A percentile compares a stretch with the other conserved stretches of the same genome.
Evolutionary conservation across 345 rosid species (phyloP).

Genomic region (Rubroshorea leprosula): DNA sequence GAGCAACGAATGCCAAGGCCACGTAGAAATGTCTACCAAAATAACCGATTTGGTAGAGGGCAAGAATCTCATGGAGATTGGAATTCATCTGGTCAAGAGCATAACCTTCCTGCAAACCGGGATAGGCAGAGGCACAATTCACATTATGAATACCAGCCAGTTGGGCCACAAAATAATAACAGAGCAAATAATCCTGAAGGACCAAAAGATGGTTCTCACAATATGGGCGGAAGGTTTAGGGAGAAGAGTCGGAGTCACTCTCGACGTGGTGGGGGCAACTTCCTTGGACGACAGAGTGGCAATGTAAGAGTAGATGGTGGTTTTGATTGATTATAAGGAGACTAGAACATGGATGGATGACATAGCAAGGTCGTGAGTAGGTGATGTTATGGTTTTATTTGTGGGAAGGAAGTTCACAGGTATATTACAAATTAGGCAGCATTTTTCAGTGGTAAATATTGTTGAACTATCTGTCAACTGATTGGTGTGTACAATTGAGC

Average conservation of each 20-base stretch:
- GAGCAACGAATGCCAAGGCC: conserved; percentile 42
- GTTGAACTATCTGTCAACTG: conserved; percentile 14
- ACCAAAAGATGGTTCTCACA: conserved; percentile 43
- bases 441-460: conserved; percentile 18
- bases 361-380: conserved; percentile 12
- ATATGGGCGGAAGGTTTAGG: conserved; percentile 46
- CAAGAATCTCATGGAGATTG: conserved; percentile 64
- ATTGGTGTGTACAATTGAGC: conserved; percentile 27
- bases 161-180: conserved; percentile 38
- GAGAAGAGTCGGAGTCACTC: conserved; percentile 59
- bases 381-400: conserved; percentile 11
- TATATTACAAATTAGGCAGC: conserved; percentile 25
- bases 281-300: conserved; percentile 45
- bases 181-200: conserved; percentile 40
- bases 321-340: conserved; percentile 19
- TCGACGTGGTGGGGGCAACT: conserved; percentile 53
- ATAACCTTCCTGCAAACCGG: conserved; percentile 38
- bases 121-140: conserved; percentile 60
- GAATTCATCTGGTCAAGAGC: conserved; percentile 57
- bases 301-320: conserved; percentile 31
- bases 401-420: conserved; percentile 19
- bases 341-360: too few species aligned
- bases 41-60: conserved; percentile 43
- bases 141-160: conserved; percentile 80
- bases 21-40: conserved; percentile 55